Percentiles rank a stretch among this genome's conserved stretches.
Conservation (phyloP, 2,329 filamentous ascomycete species). For the Furcasterigmium furcatum region DNA sequence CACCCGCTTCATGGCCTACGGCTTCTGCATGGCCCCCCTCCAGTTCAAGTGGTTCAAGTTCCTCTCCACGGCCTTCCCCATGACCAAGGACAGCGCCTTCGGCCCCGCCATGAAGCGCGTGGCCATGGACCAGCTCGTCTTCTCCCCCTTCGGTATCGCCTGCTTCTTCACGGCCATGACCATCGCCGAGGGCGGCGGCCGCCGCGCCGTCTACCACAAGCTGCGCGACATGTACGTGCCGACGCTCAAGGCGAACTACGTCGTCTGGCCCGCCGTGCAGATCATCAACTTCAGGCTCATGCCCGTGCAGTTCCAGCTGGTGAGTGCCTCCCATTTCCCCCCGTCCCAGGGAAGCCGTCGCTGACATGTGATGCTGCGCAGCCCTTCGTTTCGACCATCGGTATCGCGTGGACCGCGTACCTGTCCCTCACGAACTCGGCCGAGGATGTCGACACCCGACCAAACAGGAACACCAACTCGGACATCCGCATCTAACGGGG, state of each 20-base stretch:
- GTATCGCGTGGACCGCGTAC: slow-evolving; percentile 97
- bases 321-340: slow-evolving; percentile 47
- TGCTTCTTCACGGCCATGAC: slow-evolving; percentile 97
- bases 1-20: slow-evolving; percentile 94
- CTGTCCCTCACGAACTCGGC: slow-evolving; percentile 87
- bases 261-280: slow-evolving; percentile 94
- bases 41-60: slow-evolving; percentile 97
- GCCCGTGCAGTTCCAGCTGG: slow-evolving; percentile 94
- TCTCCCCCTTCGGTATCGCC: slow-evolving; percentile 83
- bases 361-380: slow-evolving; percentile 30
- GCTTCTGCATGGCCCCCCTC: slow-evolving; percentile 91
- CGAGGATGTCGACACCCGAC: slow-evolving; percentile 54
- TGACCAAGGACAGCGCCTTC: slow-evolving; percentile 70
- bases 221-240: slow-evolving; percentile 92
- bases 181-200: slow-evolving; percentile 85
- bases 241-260: slow-evolving; percentile 91
- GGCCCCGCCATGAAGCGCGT: slow-evolving; percentile 84
- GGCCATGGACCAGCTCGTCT: slow-evolving; percentile 87
- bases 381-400: slow-evolving; percentile 94
- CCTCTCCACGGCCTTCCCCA: slow-evolving; percentile 76
- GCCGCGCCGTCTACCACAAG: slow-evolving; percentile 75
- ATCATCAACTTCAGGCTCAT: slow-evolving; percentile 95
- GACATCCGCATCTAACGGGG: slow-evolving; percentile 29
- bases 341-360: not conserved
- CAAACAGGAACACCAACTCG: slow-evolving; percentile 20